phyloP scores from a whole-genome alignment of 805 yeast species.

The Wickerhamia fluorescens region DNA sequence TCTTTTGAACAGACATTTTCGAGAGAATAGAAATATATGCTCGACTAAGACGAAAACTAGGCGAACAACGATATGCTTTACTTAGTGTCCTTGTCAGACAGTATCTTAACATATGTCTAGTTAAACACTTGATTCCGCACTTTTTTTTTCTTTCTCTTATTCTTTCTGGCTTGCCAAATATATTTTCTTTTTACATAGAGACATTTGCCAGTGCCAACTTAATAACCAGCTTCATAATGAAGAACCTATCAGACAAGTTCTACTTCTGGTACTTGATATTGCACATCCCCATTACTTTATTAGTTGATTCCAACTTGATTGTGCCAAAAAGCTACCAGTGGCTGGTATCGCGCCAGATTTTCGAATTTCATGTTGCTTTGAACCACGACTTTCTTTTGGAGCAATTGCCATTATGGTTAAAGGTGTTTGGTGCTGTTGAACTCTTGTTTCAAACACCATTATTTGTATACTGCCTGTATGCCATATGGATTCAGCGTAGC shows the following conservation, averaged over 20 bases:
- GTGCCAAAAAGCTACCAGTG: conserved; percentile 47
- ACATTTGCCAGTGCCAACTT: no score
- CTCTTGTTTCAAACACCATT: conserved; percentile 73
- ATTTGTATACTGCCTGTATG: conserved; percentile 36
- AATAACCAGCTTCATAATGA: no score
- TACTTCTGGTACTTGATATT: conserved; percentile 47
- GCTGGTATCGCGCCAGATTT: conserved; percentile 41
- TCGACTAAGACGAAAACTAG: no score
- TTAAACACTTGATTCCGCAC: no score
- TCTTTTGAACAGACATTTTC: no score
- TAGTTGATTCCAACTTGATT: conserved; percentile 69
- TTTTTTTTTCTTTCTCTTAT: no score
- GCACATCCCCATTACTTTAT: conserved; percentile 70
- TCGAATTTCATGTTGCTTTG: conserved; percentile 50
- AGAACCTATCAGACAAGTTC: conserved; percentile 27
- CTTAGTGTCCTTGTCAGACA: no score
- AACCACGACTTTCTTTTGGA: conserved; percentile 69
- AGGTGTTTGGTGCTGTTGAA: conserved; percentile 65
- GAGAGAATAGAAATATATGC: no score
- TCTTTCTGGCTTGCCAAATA: no score
- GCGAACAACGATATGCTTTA: no score
- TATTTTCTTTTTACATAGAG: no score
- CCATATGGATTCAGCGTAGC: conserved; percentile 8
- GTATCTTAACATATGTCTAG: no score
- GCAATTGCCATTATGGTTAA: conserved; percentile 65